Base-by-base conservation (phyloP, 306 rosid species). In the Fragaria nilgerrensis region DNA sequence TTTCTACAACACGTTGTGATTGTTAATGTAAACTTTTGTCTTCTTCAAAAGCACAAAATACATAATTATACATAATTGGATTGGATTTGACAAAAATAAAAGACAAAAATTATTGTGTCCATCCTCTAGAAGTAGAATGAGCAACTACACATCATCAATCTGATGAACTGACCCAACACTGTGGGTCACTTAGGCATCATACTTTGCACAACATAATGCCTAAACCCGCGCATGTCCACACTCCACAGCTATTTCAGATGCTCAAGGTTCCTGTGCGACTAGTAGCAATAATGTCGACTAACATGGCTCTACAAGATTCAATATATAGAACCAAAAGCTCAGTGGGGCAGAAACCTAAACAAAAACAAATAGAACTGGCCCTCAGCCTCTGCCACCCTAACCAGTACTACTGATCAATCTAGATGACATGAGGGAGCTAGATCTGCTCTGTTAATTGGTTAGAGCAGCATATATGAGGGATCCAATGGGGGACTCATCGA, bases 241-340 rank as follows among this genome's bases (percentile, higher is more conserved):
- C n/a, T 14, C 23, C 23, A 55, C 37, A 14, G 50, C 62, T 34
- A 34, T 32, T 50, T 5, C 27, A 20, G 63, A 72, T 32, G 27
- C 47, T 72, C 32, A 36, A 50, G 45, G 47, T 19, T 37, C 14
- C 29, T 13, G 41, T 14, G 19, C 76, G 15, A 73, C 50, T 55
- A n/a, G 43, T 55, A 12, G 36, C 76, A 73, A 55, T 73, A 15
- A 73, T 73, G 76, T 34, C 44, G 47, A 55, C 23, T 53, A 73
- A 53, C 67, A 58, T 73, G 76, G 76, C 45, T 39, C 13, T 20
- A 20, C 7, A 65, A 17, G 14, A 16, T 36, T 65, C 25, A 20
- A 41, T 65, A 32, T 19, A 68, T n/a, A 58, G 52, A 3, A 12
- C 37, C 52, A 22, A 73, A 73, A 65, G 67, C 67, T 13, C n/a